Evolutionary conservation across 2,329 filamentous ascomycete species (phyloP), one percentile per base, ranked within the genome.

Genomic region (Orbilia javanica): DNA sequence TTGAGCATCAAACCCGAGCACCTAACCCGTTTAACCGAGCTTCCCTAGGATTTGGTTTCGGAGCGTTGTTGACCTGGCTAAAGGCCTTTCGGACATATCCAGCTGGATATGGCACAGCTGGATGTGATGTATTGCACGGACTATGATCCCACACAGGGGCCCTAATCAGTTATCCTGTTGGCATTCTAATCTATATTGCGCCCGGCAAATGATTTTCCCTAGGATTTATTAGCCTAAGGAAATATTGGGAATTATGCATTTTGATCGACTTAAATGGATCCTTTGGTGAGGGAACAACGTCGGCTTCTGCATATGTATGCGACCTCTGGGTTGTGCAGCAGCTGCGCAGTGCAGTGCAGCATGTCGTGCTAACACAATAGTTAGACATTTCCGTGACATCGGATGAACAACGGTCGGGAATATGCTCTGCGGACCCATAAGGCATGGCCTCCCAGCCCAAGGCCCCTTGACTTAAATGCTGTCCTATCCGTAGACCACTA

Each of bases 111-210:
- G 88, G 52, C 87, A 29, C 44, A 62, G 65, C 25, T 50, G 22
- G 3, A 31, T 50, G 60, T 81, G 85, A 84, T 90, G 88, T 15
- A 44, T 87, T 86, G 29, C 89, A 88, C 74, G 74, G 74, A 78
- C 67, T 25, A 20, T 39, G 57, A 57, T 65, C 55, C 66, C 72
- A 70, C 66, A 46, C 60, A 48, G 57, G 27, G 53, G 63, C 18
- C 22, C 72, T 53, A 66, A 70, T 34, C 46, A 68, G 48, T 31
- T 13, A 57, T 52, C 13, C 44, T 71, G 52, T 62, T 57, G 55
- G 52, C 39, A 46, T 36, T 55, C 62, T 53, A 68, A 72, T 71
- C 13, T 72, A 78, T 53, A 63, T 64, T 55, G 34, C 46, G 34
- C 64, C 11, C 44, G 25, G 67, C 55, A 68, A 78, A 78, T 62